These are phyloP conservation scores for Oryza glaberrima DNA, from an alignment of 176 grass and related monocot species.

Conservation along the genomic window DNA sequence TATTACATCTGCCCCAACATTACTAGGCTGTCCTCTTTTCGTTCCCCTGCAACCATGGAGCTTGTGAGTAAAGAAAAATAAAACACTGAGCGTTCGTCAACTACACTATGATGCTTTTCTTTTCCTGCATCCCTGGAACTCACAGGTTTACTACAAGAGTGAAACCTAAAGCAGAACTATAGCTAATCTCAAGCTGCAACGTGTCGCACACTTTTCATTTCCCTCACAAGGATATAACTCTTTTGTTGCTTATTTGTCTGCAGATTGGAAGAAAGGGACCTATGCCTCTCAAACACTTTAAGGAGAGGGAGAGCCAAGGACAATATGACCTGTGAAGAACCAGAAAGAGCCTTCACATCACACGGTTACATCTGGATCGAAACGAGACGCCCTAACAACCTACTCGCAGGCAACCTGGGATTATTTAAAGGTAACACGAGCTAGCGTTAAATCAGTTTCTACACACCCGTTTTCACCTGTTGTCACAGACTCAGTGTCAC, in stretches of 20 bases:
- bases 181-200: constrained; percentile 8
- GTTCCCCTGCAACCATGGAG: constrained; percentile 38
- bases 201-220: neutral
- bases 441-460: neutral
- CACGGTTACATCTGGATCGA: neutral
- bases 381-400: neutral
- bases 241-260: constrained; percentile 22
- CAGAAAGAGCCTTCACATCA: neutral
- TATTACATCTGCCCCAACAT: neutral
- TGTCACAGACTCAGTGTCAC: neutral
- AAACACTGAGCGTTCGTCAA: neutral
- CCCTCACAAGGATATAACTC: constrained; percentile 3
- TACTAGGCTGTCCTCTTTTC: constrained; percentile 31
- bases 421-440: constrained; percentile 15
- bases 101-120: neutral
- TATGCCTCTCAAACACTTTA: neutral
- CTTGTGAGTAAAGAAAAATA: constrained; percentile 13
- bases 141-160: neutral
- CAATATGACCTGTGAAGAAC: constrained; percentile 10
- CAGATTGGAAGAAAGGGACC: constrained; percentile 36
- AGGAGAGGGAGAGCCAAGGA: neutral
- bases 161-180: neutral
- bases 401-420: neutral
- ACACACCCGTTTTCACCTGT: neutral
- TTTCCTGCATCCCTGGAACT: constrained; percentile 18